Base-by-base conservation (phyloP, 2,329 filamentous ascomycete genomes). In the Botrytis tulipae region DNA sequence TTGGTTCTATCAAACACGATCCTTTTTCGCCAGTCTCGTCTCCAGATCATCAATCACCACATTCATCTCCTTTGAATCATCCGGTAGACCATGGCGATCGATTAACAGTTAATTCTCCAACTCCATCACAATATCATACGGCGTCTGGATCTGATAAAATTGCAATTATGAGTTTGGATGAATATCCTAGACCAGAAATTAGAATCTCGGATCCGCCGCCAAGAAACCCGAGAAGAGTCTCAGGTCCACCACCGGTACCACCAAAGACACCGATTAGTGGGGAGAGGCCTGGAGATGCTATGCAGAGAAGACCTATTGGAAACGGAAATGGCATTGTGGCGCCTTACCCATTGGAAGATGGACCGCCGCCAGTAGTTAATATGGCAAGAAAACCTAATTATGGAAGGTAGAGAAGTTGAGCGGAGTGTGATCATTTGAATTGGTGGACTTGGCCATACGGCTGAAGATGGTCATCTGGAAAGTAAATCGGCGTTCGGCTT, bases 281-380 rank as follows among this genome's bases (percentile, higher is more conserved):
- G 73, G 84, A 76, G 75, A 54, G 65, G 18, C 65, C 65, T 54
- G 46, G 44, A 20, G 70, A 80, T 79, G 60, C 70, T 25, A 71
- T 72, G 37, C 66, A 71, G 3, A 75, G 77, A 9, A 74, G 77
- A 42, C 76, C 61, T 77, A 82, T 68, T 18, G 66, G 51, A 16
- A 32, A 44, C 25, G 66, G 66, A 14, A 57, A 42, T 57, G 60
- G 75, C 63, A 72, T 69, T 9, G 75, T 82, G 1, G 81, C 84
- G 14, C 86, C 93, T 48, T 98, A 98, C 81, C 95, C 95, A 0
- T 83, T 93, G 66, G 91, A 90, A 63, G 92, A 97, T 79, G 92
- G 92, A 40, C 91, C 92, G 42, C 95, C 95, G 29, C 95, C 95
- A 4, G 86, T 88, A 10, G 94, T 97, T 12, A 97, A 97, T 79